A percentile compares a stretch with the other conserved stretches of the same genome.
Evolutionary conservation across 2,329 filamentous ascomycete genomes (phyloP).

Genomic region (Epichloe glyceriae): DNA sequence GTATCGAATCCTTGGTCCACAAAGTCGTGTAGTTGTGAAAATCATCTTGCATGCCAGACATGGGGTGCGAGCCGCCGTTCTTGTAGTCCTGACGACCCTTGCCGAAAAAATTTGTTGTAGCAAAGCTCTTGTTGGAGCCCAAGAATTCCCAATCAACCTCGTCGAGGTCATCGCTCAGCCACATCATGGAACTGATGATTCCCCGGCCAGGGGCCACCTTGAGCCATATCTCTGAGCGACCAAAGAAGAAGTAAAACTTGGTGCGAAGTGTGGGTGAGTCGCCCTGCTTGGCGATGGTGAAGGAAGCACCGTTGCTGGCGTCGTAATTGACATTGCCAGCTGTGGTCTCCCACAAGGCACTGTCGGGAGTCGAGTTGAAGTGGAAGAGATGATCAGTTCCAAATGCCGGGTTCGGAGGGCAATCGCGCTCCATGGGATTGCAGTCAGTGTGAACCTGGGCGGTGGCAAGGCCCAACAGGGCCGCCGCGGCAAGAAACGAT

Average conservation of each 20-base stretch:
- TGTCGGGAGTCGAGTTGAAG: constrained; percentile 49
- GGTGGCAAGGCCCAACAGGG: constrained; percentile 31
- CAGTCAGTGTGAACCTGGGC: constrained; percentile 71
- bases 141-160: constrained; percentile 83
- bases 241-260: constrained; percentile 78
- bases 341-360: constrained; percentile 54
- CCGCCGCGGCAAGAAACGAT: constrained; percentile 19
- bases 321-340: constrained; percentile 52
- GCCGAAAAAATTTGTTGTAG: constrained; percentile 67
- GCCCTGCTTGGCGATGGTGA: constrained; percentile 56
- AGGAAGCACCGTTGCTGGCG: constrained; percentile 49
- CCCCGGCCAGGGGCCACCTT: constrained; percentile 63
- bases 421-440: constrained; percentile 59
- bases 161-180: constrained; percentile 73
- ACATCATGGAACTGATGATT: constrained; percentile 70
- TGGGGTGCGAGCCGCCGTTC: constrained; percentile 46
- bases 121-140: constrained; percentile 49
- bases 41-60: constrained; percentile 42
- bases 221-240: constrained; percentile 63
- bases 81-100: constrained; percentile 54
- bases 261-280: constrained; percentile 70
- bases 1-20: constrained; percentile 55
- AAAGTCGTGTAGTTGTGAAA: constrained; percentile 66
- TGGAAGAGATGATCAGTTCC: constrained; percentile 47
- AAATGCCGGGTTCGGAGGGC: constrained; percentile 59